Base-by-base conservation (phyloP, 1,139 yeast genomes). In the Taiozyma onychis region DNA sequence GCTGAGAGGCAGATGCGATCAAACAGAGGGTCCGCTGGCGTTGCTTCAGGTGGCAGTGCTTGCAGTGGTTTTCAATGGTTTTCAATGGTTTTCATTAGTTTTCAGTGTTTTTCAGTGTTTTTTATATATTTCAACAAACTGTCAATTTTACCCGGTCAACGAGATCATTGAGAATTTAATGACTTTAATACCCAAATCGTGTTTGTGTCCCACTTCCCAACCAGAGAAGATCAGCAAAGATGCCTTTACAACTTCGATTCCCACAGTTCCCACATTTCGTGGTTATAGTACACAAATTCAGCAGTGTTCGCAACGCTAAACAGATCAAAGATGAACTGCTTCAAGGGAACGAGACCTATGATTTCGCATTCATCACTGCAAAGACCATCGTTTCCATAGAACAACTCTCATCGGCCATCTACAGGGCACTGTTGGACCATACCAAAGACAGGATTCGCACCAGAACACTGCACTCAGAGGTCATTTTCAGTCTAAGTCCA, bases 401-500 rank as follows among this genome's bases (percentile, higher is more conserved):
- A 51, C 85, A 80, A 51, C 48, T 81, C 8, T 62, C 69, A 43
- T 69, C 79, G 28, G 80, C 83, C 1, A 58, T 75, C 1, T 77
- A 78, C 57, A 69, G 81, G 51, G 75, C 80, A 4, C 57, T 81
- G 8, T 57, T 73, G 24, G 85, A 80, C 55, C 53, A 61, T 9
- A 61, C 64, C 0, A 67, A 69, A 37, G 75, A 71, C 27, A 68
- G 61, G 46, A 63, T 73, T 61, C 69, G 81, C 52, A 75, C 85
- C 2, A 75, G 70, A 57, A 70, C 73, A 3, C 50, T 80, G 6
- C 81, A 80, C 53, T 76, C 84, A 1, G 85, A 81, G 56, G 62
- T 77, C 21, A 71, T 81, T 13, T 72, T 78, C 54, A 72, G 79
- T 44, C 63, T 81, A 48, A 74, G 83, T 2, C 80, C 83, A 1